A percentile compares a stretch with the other conserved stretches of the same genome.
phyloP scores from a whole-genome alignment of 177 flowering plant species.

The Tripterygium wilfordii region DNA sequence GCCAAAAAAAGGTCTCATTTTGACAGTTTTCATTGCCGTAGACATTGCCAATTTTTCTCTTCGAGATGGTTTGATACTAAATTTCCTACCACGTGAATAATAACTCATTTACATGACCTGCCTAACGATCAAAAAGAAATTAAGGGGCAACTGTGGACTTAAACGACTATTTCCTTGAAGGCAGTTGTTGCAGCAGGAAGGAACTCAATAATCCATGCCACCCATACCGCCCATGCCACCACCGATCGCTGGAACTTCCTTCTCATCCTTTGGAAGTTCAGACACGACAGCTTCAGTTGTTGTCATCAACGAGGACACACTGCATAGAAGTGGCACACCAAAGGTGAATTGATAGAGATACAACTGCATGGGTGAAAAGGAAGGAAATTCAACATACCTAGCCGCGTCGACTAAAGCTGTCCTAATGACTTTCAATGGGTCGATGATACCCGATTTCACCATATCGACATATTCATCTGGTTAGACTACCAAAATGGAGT shows the following conservation, averaged over 20 bases:
- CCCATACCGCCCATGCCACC: conserved; percentile 69
- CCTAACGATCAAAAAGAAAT: no score
- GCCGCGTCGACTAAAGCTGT: conserved; percentile 97
- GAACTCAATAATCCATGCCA: conserved; percentile 70
- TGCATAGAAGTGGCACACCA: conserved; percentile 14
- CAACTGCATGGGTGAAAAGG: background rate
- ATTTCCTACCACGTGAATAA: no score
- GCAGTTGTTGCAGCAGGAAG: no score
- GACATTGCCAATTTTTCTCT: no score
- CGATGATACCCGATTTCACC: conserved; percentile 94
- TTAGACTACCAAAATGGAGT: background rate
- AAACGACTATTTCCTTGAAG: no score
- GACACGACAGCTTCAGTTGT: conserved; percentile 91
- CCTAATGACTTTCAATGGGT: conserved; percentile 94
- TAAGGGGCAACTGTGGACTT: no score
- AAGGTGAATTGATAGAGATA: no score
- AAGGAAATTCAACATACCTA: conserved; percentile 38
- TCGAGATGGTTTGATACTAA: no score
- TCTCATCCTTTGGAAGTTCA: conserved; percentile 78
- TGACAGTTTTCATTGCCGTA: no score
- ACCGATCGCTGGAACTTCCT: conserved; percentile 58
- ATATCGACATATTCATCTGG: conserved; percentile 93
- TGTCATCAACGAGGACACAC: conserved; percentile 92
- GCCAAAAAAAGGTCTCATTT: no score
- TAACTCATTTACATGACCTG: no score